Percentiles rank a stretch among this genome's conserved stretches.
These are phyloP conservation scores for Erodium trifolium DNA, from an alignment of 441 rosid genomes.

Conservation along the genomic window DNA sequence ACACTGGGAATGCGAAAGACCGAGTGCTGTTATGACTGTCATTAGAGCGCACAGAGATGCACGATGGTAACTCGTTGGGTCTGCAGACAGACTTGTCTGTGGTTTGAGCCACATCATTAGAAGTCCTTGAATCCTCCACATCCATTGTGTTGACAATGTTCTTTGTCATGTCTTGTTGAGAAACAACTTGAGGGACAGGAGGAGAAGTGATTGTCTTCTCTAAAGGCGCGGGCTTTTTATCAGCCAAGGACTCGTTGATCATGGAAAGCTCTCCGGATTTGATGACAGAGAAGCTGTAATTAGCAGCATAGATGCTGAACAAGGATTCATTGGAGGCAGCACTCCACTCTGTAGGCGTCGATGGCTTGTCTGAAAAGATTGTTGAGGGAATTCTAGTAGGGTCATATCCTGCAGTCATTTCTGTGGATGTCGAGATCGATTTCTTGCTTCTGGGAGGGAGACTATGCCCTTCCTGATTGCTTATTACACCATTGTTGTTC, in stretches of 20 bases:
- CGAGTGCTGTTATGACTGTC: slow-evolving; percentile 26
- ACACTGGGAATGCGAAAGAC: slow-evolving; percentile 76
- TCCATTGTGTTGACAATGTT: slow-evolving; percentile 17
- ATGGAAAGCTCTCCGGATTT: slow-evolving; percentile 51
- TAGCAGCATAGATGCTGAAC: slow-evolving; percentile 68
- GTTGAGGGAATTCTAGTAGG: slow-evolving; percentile 62
- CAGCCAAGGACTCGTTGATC: slow-evolving; percentile 33
- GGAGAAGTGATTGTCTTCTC: neutral
- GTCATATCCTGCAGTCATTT: slow-evolving; percentile 24
- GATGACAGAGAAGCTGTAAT: slow-evolving; percentile 39
- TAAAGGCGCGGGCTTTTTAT: neutral
- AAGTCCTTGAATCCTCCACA: too few species aligned
- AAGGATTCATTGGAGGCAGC: slow-evolving; percentile 75
- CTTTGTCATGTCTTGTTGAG: slow-evolving; percentile 17
- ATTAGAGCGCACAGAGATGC: slow-evolving; percentile 31
- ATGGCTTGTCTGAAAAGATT: slow-evolving; percentile 35
- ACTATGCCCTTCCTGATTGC: slow-evolving; percentile 12
- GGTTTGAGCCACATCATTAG: too few species aligned
- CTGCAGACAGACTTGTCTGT: neutral
- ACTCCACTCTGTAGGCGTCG: slow-evolving; percentile 61
- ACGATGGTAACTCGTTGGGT: slow-evolving; percentile 23
- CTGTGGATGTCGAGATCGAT: neutral
- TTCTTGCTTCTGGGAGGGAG: neutral
- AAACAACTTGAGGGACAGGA: neutral
- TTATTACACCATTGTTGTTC: too few species aligned